Conservation (phyloP, 768 basidiomycete species). For the Boletus sp. region DNA sequence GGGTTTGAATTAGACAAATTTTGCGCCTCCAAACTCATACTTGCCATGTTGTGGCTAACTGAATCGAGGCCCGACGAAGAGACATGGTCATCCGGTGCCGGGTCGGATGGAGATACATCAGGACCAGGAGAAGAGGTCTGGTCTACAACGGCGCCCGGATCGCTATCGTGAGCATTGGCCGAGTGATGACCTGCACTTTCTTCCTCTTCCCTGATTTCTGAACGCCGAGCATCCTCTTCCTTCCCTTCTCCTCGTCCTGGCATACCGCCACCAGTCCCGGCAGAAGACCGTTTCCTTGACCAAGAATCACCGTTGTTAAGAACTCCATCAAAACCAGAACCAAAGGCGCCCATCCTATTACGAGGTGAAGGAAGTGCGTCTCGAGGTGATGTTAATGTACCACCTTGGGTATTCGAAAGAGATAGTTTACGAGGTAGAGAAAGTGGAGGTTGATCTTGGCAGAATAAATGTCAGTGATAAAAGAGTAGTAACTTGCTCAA, state of each 20-base stretch:
- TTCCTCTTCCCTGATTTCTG: conserved; percentile 61
- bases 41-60: conserved; percentile 10
- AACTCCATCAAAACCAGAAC: conserved; percentile 72
- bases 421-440: conserved; percentile 66
- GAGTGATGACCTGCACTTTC: conserved; percentile 30
- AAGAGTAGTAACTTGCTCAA: neutral
- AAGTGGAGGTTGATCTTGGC: conserved; percentile 57
- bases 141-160: conserved; percentile 6
- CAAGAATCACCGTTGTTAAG: conserved; percentile 66
- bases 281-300: conserved; percentile 65
- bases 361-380: conserved; percentile 67
- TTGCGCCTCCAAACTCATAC: conserved; percentile 16
- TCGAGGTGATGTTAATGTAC: conserved; percentile 53
- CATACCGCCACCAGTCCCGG: conserved; percentile 41
- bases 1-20: conserved; percentile 4
- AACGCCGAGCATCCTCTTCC: conserved; percentile 39
- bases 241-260: conserved; percentile 41
- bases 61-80: conserved; percentile 10
- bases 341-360: conserved; percentile 52
- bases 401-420: conserved; percentile 55
- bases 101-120: conserved; percentile 8
- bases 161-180: conserved; percentile 3
- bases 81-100: conserved; percentile 4
- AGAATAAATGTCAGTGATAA: conserved; percentile 11
- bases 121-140: conserved; percentile 12